These are phyloP conservation scores for Boletus speciosus DNA, from an alignment of 768 basidiomycete species.

Conservation along the genomic window DNA sequence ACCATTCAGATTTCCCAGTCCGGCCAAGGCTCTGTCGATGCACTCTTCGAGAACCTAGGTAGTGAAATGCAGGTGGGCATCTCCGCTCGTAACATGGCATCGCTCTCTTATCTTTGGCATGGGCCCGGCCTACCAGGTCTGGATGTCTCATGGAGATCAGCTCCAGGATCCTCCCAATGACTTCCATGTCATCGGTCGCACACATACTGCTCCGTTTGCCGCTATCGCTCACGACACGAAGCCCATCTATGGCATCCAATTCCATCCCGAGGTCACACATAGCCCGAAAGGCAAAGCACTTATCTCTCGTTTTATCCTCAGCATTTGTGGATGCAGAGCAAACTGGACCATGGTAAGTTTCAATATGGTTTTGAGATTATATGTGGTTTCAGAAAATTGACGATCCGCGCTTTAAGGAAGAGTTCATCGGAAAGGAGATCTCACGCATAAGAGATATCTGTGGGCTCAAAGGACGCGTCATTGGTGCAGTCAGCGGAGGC, in stretches of 20 bases:
- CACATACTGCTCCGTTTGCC: conserved; percentile 84
- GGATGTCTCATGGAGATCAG: conserved; percentile 99
- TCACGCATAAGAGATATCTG: conserved; percentile 91
- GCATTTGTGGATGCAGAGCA: conserved; percentile 75
- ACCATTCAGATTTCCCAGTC: conserved; percentile 69
- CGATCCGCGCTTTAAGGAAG: conserved; percentile 53
- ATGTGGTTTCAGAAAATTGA: neutral
- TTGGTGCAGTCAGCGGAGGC: conserved; percentile 96
- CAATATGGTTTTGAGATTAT: conserved; percentile 2
- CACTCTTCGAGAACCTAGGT: conserved; percentile 83
- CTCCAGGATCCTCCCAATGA: conserved; percentile 74
- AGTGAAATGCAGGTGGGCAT: conserved; percentile 76
- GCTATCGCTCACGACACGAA: conserved; percentile 89
- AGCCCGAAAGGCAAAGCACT: conserved; percentile 86
- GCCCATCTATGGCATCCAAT: conserved; percentile 94
- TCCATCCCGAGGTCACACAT: conserved; percentile 98
- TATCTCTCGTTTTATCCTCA: conserved; percentile 77
- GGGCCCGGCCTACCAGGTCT: conserved; percentile 63
- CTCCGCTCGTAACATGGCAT: neutral
- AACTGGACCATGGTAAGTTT: conserved; percentile 90
- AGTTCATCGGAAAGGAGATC: conserved; percentile 97
- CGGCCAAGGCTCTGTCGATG: conserved; percentile 57
- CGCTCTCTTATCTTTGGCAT: neutral
- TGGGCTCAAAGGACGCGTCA: conserved; percentile 91
- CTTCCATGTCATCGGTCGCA: conserved; percentile 87